phyloP scores from a whole-genome alignment of 148 eudicot genomes.

The Cornus suecica region DNA sequence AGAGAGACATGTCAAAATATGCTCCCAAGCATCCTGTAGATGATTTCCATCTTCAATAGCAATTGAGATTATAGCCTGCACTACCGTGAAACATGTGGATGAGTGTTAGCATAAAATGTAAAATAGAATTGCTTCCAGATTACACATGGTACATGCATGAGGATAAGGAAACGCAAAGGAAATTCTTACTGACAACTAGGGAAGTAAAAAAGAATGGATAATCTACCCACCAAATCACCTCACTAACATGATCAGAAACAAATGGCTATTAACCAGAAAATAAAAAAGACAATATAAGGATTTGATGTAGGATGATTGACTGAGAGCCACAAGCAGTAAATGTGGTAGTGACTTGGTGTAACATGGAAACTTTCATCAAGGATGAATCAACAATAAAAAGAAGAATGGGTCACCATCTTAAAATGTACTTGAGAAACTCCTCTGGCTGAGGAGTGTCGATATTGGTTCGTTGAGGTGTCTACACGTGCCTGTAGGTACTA shows the following conservation, averaged over 20 bases:
- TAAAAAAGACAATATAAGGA: neutral
- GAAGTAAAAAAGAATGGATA: neutral
- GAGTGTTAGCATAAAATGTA: neutral
- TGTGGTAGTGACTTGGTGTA: constrained; percentile 4
- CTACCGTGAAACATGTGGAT: constrained; percentile 18
- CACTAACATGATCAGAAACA: neutral
- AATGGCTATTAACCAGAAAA: neutral
- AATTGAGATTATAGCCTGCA: constrained; percentile 84
- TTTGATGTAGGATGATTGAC: constrained; percentile 9
- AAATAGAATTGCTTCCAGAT: neutral
- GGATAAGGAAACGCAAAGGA: neutral
- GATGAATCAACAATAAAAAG: neutral
- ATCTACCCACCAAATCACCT: constrained; percentile 2
- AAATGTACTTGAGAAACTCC: neutral
- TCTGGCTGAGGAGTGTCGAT: neutral
- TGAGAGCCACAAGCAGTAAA: neutral
- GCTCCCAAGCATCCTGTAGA: constrained; percentile 99
- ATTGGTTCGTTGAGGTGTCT: neutral
- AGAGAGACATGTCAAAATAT: constrained; percentile 88
- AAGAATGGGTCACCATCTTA: neutral
- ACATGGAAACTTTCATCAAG: constrained; percentile 8
- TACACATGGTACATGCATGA: neutral
- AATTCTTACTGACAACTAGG: neutral
- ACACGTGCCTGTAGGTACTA: neutral
- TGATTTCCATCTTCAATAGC: constrained; percentile 94